Evolutionary conservation across 75 land plant genomes (phyloP), one percentile per base, ranked within the genome.

Genomic region (Azolla pinnata): DNA sequence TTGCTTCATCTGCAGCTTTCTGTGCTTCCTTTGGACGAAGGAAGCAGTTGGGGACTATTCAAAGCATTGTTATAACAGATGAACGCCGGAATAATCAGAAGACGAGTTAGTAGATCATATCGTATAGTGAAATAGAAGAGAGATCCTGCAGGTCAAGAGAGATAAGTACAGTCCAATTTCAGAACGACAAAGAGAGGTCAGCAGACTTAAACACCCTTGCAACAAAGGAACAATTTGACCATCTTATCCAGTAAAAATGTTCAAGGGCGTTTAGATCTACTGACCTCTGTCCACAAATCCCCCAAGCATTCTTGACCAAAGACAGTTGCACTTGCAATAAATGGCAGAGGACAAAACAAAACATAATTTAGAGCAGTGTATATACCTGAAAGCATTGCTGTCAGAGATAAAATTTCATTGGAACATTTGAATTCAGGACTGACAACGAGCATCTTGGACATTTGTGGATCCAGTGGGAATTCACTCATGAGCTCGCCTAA

Each of bases 11-110:
- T 33, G 97, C 97, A 62, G 97, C 93, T 76, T 88, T 91, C 76
- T 91, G 97, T 49, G 97, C 97, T 62, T 91, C 97, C 76, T 86
- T 88, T 70, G 97, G 97, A 75, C 97, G 92, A 67, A 91, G 77
- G 73, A 91, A 91, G 95, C 97, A 84, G 78, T 91, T 91, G 76
- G 97, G 97, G 75, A 88, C 97, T 91, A 90, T 57, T 75, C 68
- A 75, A 56, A 69, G 80, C 65, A 74, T 76, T 67, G 77, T 79
- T 81, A 87, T 81, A 83, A 90, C 85, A 90, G 92, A 79, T 67
- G 87, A 86, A 79, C 88, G 84, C 89, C 97, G 83, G 74, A 79
- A 82, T 75, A 88, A 88, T 91, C 93, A 87, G 95, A 85, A 84
- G 95, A 90, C 86, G 97, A n/a, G n/a, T n/a, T n/a, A n/a, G n/a